A percentile compares a stretch with the other conserved stretches of the same genome.
Evolutionary conservation across 1,284 basidiomycete genomes (phyloP).

Genomic region (Ceratobasidium sp.): DNA sequence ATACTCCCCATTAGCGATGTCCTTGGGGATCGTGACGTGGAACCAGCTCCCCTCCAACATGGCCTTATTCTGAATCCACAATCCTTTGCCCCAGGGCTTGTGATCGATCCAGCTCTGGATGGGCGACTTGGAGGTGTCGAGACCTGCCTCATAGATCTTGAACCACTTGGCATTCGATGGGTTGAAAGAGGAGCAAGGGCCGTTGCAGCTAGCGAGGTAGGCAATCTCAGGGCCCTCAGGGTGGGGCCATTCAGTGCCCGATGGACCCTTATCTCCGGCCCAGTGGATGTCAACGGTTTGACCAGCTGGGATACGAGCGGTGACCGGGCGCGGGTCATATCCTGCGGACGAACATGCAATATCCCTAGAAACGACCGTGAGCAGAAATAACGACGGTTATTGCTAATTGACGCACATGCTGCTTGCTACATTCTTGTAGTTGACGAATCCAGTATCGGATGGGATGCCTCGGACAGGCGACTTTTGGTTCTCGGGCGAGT

Average conservation of each 20-base stretch:
- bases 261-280: constrained; percentile 23
- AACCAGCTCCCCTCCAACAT: constrained; percentile 53
- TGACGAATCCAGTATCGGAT: constrained; percentile 22
- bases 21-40: constrained; percentile 63
- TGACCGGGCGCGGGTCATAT: not conserved
- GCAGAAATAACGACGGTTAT: not conserved
- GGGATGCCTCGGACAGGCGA: constrained; percentile 35
- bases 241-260: constrained; percentile 23
- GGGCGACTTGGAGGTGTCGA: constrained; percentile 53
- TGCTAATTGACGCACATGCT: constrained; percentile 1
- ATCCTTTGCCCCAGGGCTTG: not conserved
- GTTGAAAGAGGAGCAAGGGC: constrained; percentile 70
- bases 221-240: constrained; percentile 69
- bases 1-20: constrained; percentile 70
- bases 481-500: constrained; percentile 13
- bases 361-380: constrained; percentile 8
- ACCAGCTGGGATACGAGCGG: not conserved
- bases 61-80: constrained; percentile 28
- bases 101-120: not conserved
- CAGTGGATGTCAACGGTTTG: constrained; percentile 4
- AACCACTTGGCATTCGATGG: constrained; percentile 71
- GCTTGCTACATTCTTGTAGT: constrained; percentile 5
- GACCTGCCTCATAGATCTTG: constrained; percentile 67
- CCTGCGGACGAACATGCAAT: constrained; percentile 29
- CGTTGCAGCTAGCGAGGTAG: constrained; percentile 67